Conservation (phyloP, 73 alveolate genomes). For the Tetrahymena elliotti region DNA sequence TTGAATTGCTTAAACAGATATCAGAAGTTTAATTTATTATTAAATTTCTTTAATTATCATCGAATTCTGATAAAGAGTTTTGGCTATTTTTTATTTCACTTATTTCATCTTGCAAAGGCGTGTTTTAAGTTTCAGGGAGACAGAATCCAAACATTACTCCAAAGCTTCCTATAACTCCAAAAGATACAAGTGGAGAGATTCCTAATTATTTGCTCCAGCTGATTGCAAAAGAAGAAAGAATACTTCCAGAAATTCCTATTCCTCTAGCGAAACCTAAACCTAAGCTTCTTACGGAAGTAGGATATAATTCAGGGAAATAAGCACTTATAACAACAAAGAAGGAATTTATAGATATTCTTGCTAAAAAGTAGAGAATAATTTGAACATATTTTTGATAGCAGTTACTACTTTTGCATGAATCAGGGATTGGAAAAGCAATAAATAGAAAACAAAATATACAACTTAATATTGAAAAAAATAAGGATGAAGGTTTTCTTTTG, state of each 20-base stretch:
- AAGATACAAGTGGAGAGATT: not conserved
- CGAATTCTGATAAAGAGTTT: not conserved
- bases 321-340: not conserved
- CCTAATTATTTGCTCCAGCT: not conserved
- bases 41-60: not conserved
- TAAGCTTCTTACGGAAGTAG: not conserved
- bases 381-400: not conserved
- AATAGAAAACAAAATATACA: not conserved
- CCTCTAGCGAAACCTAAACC: not conserved
- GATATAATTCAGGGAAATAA: not conserved
- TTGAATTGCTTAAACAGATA: not conserved
- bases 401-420: not conserved
- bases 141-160: not conserved
- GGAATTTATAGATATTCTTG: not conserved
- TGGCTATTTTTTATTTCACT: not conserved
- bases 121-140: not conserved
- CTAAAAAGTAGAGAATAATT: not conserved
- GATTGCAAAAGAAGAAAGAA: not conserved
- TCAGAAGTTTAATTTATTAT: too few species aligned
- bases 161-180: not conserved
- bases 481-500: not conserved
- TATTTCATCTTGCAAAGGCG: not conserved
- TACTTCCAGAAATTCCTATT: not conserved
- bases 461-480: not conserved
- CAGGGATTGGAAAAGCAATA: not conserved